These are phyloP conservation scores for Malus fusca DNA, from an alignment of 306 rosid genomes.

Conservation along the genomic window DNA sequence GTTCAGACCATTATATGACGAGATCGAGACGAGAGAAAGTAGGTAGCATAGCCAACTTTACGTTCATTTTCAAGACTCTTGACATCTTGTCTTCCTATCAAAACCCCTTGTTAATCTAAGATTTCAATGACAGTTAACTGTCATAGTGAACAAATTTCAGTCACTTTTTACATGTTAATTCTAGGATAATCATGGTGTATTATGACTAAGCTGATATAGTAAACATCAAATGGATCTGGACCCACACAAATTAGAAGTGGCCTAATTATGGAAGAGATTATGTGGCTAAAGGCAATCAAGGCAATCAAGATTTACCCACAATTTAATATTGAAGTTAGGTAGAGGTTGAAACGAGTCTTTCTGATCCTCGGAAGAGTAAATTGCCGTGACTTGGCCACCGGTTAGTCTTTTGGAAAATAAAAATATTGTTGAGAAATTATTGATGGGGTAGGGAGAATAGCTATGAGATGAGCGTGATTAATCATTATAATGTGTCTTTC, in stretches of 20 bases:
- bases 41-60: background rate
- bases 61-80: constrained; percentile 24
- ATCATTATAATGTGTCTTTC: constrained; percentile 40
- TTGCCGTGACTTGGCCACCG: too few species aligned
- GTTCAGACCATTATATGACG: too few species aligned
- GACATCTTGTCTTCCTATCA: constrained; percentile 26
- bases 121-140: constrained; percentile 35
- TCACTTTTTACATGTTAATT: constrained; percentile 50
- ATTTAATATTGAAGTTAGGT: constrained; percentile 14
- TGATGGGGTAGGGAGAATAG: constrained; percentile 32
- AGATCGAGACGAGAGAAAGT: too few species aligned
- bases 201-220: constrained; percentile 47
- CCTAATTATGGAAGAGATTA: constrained; percentile 24
- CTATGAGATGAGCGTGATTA: too few species aligned
- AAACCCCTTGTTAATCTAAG: constrained; percentile 11
- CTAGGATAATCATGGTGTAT: constrained; percentile 31
- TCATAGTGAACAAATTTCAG: constrained; percentile 41
- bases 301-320: constrained; percentile 24
- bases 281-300: constrained; percentile 45
- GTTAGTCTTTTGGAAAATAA: too few species aligned
- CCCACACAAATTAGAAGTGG: constrained; percentile 39
- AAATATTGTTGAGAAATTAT: constrained; percentile 21
- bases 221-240: constrained; percentile 63
- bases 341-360: too few species aligned
- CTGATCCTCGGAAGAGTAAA: too few species aligned